These are phyloP conservation scores for Blastocystis sp. DNA, from an alignment of 352 stramenopile genomes.

Conservation along the genomic window DNA sequence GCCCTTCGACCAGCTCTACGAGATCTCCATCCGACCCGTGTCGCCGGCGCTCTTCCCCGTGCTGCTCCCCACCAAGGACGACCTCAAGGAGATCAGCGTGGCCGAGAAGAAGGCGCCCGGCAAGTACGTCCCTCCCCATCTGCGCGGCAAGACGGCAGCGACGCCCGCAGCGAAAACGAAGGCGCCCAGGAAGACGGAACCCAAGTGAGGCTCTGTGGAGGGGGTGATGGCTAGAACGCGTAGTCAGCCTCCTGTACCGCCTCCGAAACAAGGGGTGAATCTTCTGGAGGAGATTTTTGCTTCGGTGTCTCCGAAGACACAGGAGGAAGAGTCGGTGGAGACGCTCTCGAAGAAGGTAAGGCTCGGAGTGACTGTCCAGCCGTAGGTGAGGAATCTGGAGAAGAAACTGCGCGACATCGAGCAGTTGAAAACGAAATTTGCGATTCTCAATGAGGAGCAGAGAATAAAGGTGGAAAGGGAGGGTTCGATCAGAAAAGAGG, in stretches of 20 bases:
- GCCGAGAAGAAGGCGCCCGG: neutral
- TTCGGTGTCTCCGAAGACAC: neutral
- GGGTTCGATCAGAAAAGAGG: neutral
- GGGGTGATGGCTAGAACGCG: neutral
- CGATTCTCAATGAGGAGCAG: neutral
- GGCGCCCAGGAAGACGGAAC: neutral
- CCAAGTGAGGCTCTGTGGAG: neutral
- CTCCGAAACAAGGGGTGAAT: neutral
- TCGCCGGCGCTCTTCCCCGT: neutral
- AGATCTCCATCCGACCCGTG: neutral
- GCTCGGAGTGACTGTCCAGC: neutral
- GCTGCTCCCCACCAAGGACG: neutral
- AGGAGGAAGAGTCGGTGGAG: neutral
- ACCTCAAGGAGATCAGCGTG: neutral
- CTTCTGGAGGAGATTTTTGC: neutral
- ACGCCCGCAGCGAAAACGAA: neutral
- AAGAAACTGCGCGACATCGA: slow-evolving; percentile 5
- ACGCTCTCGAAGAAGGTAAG: neutral
- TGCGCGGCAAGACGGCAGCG: neutral
- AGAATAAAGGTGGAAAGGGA: neutral
- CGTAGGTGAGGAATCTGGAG: neutral
- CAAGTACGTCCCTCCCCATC: slow-evolving; percentile 24
- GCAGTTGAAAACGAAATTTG: neutral
- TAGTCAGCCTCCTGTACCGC: neutral
- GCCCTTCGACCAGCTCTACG: slow-evolving; percentile 14